Percentiles rank a stretch among this genome's conserved stretches.
These are phyloP conservation scores for Kluyveromyces sp. DNA, from an alignment of 1,139 yeast species.

Conservation along the genomic window DNA sequence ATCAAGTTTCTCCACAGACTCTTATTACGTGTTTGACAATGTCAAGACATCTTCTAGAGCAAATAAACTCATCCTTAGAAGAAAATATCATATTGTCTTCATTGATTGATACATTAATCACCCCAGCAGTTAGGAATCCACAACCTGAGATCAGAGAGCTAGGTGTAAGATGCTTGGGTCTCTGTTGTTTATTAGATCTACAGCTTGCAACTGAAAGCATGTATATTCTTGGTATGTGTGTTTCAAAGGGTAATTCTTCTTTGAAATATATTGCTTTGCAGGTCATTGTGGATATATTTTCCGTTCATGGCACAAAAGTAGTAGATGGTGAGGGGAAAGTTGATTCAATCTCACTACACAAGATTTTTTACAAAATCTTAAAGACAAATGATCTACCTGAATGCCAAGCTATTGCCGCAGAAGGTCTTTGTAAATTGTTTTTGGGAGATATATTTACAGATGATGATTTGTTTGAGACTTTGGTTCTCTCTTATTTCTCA, in stretches of 20 bases:
- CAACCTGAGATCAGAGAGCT: conserved; percentile 55
- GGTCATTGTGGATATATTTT: conserved; percentile 68
- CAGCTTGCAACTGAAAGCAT: conserved; percentile 55
- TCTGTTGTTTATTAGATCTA: conserved; percentile 66
- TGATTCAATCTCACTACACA: conserved; percentile 53
- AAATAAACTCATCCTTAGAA: conserved; percentile 56
- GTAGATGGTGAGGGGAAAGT: conserved; percentile 59
- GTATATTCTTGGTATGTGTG: conserved; percentile 57
- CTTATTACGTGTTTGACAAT: conserved; percentile 61
- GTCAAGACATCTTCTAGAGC: conserved; percentile 63
- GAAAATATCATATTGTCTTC: conserved; percentile 66
- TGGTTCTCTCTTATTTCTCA: conserved; percentile 68
- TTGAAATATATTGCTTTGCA: conserved; percentile 57
- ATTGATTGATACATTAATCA: conserved; percentile 65
- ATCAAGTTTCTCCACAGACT: conserved; percentile 34
- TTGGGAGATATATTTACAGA: conserved; percentile 70
- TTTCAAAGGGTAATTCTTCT: conserved; percentile 47
- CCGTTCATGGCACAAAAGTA: conserved; percentile 66
- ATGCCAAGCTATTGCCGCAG: conserved; percentile 76
- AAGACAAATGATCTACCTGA: conserved; percentile 51
- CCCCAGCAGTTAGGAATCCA: conserved; percentile 66
- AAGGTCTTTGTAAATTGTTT: conserved; percentile 76
- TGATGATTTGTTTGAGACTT: conserved; percentile 62
- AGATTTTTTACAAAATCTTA: conserved; percentile 60
- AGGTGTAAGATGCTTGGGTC: conserved; percentile 71